Evolutionary conservation across 2,329 filamentous ascomycete species (phyloP).

Genomic region (Alternaria gaisen): DNA sequence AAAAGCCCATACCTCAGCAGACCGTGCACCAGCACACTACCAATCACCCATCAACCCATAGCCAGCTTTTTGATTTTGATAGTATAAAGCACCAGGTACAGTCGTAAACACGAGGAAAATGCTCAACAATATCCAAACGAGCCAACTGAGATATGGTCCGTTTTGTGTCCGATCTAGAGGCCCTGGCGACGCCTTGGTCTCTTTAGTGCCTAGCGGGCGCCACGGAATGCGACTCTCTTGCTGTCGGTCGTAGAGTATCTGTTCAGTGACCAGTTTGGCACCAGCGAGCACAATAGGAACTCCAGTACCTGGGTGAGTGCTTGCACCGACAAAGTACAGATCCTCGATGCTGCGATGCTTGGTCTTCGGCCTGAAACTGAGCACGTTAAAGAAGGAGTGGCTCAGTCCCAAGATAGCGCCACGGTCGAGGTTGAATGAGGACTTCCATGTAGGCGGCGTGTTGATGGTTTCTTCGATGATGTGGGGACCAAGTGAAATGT

Average conservation of each 20-base stretch:
- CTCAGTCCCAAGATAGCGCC: slow-evolving; percentile 77
- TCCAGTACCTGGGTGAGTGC: slow-evolving; percentile 78
- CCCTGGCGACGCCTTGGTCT: slow-evolving; percentile 3
- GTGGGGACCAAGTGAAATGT: slow-evolving; percentile 59
- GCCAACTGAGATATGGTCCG: slow-evolving; percentile 22
- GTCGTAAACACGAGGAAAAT: slow-evolving; percentile 12
- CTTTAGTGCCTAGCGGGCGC: slow-evolving; percentile 25
- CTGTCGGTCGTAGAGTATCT: slow-evolving; percentile 56
- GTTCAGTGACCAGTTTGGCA: slow-evolving; percentile 67
- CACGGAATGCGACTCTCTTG: slow-evolving; percentile 51
- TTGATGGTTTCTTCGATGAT: slow-evolving; percentile 72
- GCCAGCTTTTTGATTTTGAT: not conserved
- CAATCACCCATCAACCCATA: slow-evolving; percentile 7
- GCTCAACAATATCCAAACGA: slow-evolving; percentile 27
- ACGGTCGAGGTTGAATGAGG: slow-evolving; percentile 76
- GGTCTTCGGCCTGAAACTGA: slow-evolving; percentile 71
- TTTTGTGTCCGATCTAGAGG: slow-evolving; percentile 31
- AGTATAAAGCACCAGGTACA: slow-evolving; percentile 1
- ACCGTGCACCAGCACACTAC: not conserved
- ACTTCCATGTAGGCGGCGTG: slow-evolving; percentile 71
- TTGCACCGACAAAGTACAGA: slow-evolving; percentile 77
- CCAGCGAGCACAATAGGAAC: slow-evolving; percentile 78
- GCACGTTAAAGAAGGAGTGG: slow-evolving; percentile 78
- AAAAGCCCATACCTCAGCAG: not conserved
- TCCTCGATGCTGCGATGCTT: slow-evolving; percentile 60